These are phyloP conservation scores for Pseudogymnoascus sp. DNA, from an alignment of 2,329 filamentous ascomycete species.

Conservation along the genomic window DNA sequence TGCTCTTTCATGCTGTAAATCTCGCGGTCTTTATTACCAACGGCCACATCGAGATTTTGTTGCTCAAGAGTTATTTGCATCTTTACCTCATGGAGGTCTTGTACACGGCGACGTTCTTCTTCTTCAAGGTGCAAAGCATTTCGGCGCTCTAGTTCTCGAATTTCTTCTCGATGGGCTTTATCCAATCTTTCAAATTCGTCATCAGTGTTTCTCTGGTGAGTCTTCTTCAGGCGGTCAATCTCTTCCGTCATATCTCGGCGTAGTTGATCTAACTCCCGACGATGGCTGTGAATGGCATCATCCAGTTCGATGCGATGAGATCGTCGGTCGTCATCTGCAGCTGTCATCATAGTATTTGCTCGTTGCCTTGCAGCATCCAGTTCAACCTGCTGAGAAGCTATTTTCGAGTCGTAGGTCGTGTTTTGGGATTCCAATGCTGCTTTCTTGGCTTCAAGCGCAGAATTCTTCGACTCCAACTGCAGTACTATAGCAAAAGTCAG, in stretches of 20 bases:
- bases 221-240: slow-evolving; percentile 46
- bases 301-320: slow-evolving; percentile 46
- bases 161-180: slow-evolving; percentile 19
- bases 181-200: slow-evolving; percentile 29
- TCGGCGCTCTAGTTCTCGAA: slow-evolving; percentile 27
- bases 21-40: slow-evolving; percentile 43
- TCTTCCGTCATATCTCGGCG: slow-evolving; percentile 41
- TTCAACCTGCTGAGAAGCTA: slow-evolving; percentile 54
- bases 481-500: slow-evolving; percentile 9
- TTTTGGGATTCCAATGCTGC: slow-evolving; percentile 31
- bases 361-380: slow-evolving; percentile 52
- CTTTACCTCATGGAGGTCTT: slow-evolving; percentile 59
- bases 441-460: neutral
- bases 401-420: slow-evolving; percentile 38
- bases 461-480: neutral
- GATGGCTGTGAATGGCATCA: slow-evolving; percentile 43
- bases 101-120: slow-evolving; percentile 47
- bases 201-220: slow-evolving; percentile 55
- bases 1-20: slow-evolving; percentile 40
- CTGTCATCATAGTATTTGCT: slow-evolving; percentile 38
- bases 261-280: slow-evolving; percentile 47
- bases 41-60: slow-evolving; percentile 26
- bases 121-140: slow-evolving; percentile 50
- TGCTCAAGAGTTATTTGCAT: slow-evolving; percentile 40
- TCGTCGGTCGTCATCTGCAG: slow-evolving; percentile 43